Evolutionary conservation across 2,329 filamentous ascomycete species (phyloP), one percentile per base, ranked within the genome.

Genomic region (Arthrobotrys conoides): DNA sequence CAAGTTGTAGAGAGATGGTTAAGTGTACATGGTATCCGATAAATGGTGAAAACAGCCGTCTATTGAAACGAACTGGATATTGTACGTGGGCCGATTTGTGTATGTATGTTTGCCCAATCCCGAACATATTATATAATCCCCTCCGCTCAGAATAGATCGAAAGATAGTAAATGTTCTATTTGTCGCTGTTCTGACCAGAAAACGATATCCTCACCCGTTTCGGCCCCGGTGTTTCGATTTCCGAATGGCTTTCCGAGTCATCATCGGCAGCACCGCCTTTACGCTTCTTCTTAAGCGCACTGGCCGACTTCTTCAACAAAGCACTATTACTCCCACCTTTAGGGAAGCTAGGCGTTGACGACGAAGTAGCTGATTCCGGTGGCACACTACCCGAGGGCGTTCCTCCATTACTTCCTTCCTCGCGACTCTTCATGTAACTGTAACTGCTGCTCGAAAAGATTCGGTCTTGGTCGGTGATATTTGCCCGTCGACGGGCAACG

Each of bases 391-490:
- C 72, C 3, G 71, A 71, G 6, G 73, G 72, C 5, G 73, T 76
- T 20, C 70, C 72, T 4, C 38, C 46, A 20, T 80, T 80, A 38
- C 68, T 70, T 1, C 64, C 71, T 53, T 80, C 70, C 65, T 76
- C 71, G 51, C 57, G 76, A 44, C 46, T 81, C 80, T 49, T 82
- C 81, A 78, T 82, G 67, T 67, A 81, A 69, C 53, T 81, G 68
- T 66, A 80, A 36, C 81, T 81, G 33, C 75, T 72, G 30, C 48
- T 86, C 73, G 90, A 89, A 84, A 95, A 95, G 69, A 95, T 91
- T 80, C 92, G 88, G 83, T 93, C 92, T 81, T 89, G 88, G 66
- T 94, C 92, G 78, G 87, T 87, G 61, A 91, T 86, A 4, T 89
- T 88, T 24, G 88, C 87, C 84, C 92, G 89, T 82, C 90, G 89